Base-by-base conservation (phyloP, 1,139 yeast genomes). In the Candida neerlandica region DNA sequence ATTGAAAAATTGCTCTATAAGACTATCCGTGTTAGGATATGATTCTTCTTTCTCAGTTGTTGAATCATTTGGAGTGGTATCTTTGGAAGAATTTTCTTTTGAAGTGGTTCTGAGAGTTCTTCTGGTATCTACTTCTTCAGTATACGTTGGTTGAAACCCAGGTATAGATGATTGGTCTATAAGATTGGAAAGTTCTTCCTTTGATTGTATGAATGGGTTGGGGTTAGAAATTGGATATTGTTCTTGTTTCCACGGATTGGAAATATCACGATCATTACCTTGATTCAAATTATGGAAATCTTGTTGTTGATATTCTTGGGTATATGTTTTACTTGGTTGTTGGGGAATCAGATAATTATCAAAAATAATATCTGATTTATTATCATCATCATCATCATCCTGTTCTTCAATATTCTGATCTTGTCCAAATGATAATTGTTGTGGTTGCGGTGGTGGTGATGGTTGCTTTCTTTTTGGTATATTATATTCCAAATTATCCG, bases 71-170 rank as follows among this genome's bases (percentile, higher is more conserved):
- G 27, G 7, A 23, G 21, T 7, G 34, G 21, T 26, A 10, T 33
- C 34, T 3, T 23, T 23, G 2, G 32, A 16, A 0, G 18, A 32
- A 9, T 37, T 32, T 14, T 29, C 35, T 15, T 38, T 26, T 4
- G 34, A 27, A 9, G 11, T 18, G n/a, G 39, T 29, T 27, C 14
- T n/a, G n/a, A n/a, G n/a, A n/a, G n/a, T 19, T 35, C 15, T 34
- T 41, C 49, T 35, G n/a, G n/a, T n/a, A n/a, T n/a, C n/a, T n/a
- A n/a, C n/a, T 35, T 50, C 48, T 16, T 48, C 51, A 7, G 50
- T 44, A 15, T 42, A 45, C 16, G 45, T 30, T 38, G 51, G 23
- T 32, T 39, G n/a, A 19, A 41, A n/a, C 5, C 19, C 32, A 2
- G n/a, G 33, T 10, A 5, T 29, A 23, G 33, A 29, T 29, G 14